Evolutionary conservation across 208 protist species (phyloP).

Genomic region (Crithidia sp.): DNA sequence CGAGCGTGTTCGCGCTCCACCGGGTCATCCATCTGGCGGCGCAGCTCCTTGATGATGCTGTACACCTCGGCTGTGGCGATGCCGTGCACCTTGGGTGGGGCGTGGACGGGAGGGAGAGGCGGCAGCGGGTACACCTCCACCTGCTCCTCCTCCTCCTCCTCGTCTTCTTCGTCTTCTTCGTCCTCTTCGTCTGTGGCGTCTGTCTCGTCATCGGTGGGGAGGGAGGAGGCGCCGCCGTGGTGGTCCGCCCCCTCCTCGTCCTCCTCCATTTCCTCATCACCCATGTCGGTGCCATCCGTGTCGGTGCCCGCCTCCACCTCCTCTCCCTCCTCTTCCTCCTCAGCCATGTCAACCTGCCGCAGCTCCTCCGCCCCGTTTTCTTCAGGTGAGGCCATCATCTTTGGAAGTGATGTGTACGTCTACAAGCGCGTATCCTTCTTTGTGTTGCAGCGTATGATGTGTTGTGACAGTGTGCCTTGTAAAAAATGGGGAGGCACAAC

Average conservation of each 20-base stretch:
- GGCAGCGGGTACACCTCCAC: constrained; percentile 45
- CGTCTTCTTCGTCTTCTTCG: constrained; percentile 36
- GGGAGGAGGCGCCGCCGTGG: constrained; percentile 11
- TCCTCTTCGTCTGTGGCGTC: constrained; percentile 19
- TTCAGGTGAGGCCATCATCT: no score
- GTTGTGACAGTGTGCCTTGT: no score
- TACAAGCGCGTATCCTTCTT: no score
- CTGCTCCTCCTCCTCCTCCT: constrained; percentile 48
- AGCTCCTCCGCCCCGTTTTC: no score
- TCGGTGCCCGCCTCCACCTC: neutral
- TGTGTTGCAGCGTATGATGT: no score
- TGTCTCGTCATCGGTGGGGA: constrained; percentile 23
- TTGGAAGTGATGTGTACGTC: no score
- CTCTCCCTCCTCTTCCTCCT: constrained; percentile 15
- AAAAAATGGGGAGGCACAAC: no score
- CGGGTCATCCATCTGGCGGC: constrained; percentile 63
- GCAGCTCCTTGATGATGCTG: constrained; percentile 71
- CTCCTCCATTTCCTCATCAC: constrained; percentile 17
- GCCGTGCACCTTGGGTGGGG: constrained; percentile 54
- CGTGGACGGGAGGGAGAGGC: constrained; percentile 57
- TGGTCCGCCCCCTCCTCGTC: constrained; percentile 6
- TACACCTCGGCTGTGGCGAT: constrained; percentile 66
- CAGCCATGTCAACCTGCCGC: neutral
- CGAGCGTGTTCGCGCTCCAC: constrained; percentile 54
- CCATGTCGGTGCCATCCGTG: constrained; percentile 6